Conservation (phyloP, 306 rosid species). For the Casuarina glauca region DNA sequence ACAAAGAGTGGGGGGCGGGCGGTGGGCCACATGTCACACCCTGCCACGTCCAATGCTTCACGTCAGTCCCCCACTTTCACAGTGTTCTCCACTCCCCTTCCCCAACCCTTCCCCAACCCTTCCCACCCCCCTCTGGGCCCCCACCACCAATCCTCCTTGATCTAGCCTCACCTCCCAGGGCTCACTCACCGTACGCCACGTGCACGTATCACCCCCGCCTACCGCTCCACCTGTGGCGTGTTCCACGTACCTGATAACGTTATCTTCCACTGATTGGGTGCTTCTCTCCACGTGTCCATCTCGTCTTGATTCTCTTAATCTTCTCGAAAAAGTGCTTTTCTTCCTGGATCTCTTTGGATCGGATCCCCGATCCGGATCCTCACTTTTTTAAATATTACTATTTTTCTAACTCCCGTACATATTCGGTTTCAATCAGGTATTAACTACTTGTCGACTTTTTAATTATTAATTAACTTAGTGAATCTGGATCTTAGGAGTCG, state of each 20-base stretch:
- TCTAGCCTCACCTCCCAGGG: background rate
- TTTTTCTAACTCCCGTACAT: too few relatives aligned
- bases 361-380: too few relatives aligned
- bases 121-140: conserved; percentile 16
- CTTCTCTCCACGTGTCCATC: conserved; percentile 31
- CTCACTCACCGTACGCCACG: conserved; percentile 9
- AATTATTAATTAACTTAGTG: too few relatives aligned
- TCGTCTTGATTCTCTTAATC: background rate
- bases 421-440: too few relatives aligned
- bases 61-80: background rate
- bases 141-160: conserved; percentile 15
- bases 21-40: conserved; percentile 9
- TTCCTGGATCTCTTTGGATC: background rate
- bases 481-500: background rate
- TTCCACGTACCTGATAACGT: conserved; percentile 40
- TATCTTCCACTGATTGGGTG: conserved; percentile 56
- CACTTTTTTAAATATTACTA: too few relatives aligned
- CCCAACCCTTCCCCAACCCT: too few relatives aligned
- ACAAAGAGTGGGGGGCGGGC: conserved; percentile 26
- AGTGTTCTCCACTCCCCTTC: background rate
- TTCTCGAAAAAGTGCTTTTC: conserved; percentile 22
- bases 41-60: background rate
- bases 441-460: too few relatives aligned
- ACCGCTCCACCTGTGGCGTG: background rate
- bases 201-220: background rate